Percentiles rank a stretch among this genome's conserved stretches.
These are phyloP conservation scores for Monilinia fructicola DNA, from an alignment of 2,329 filamentous ascomycete species.

Conservation along the genomic window DNA sequence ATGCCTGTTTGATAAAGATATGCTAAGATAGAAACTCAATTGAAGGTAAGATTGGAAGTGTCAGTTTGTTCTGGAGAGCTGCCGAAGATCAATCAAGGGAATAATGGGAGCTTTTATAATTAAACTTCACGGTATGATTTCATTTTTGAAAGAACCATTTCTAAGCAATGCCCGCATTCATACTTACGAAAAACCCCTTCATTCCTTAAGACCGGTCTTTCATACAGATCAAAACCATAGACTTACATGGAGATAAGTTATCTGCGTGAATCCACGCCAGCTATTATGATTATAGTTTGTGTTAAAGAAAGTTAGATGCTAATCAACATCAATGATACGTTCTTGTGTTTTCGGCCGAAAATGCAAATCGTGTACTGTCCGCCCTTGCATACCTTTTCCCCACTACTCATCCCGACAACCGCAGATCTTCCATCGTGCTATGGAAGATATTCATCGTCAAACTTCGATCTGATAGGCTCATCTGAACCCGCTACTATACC, in stretches of 20 bases:
- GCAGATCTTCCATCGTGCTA: background rate
- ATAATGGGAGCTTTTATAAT: background rate
- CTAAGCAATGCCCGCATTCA: constrained; percentile 6
- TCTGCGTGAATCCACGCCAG: background rate
- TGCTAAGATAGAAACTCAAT: background rate
- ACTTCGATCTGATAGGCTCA: background rate
- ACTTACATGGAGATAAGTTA: background rate
- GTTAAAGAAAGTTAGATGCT: background rate
- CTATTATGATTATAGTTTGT: background rate
- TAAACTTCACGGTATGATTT: background rate
- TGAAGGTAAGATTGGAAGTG: background rate
- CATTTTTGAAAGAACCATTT: constrained; percentile 1
- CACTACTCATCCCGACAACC: background rate
- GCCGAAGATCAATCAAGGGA: background rate
- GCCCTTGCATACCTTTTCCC: background rate
- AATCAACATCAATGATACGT: background rate
- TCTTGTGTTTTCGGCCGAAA: constrained; percentile 1
- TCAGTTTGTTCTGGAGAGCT: background rate
- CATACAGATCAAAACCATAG: background rate
- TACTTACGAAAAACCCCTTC: background rate
- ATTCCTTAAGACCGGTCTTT: background rate
- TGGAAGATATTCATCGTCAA: background rate
- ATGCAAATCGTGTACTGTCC: background rate
- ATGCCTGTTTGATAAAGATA: background rate
- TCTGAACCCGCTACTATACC: background rate